These are phyloP conservation scores for Fagopyrum homotropicum DNA, from an alignment of 148 eudicot genomes.

Conservation along the genomic window DNA sequence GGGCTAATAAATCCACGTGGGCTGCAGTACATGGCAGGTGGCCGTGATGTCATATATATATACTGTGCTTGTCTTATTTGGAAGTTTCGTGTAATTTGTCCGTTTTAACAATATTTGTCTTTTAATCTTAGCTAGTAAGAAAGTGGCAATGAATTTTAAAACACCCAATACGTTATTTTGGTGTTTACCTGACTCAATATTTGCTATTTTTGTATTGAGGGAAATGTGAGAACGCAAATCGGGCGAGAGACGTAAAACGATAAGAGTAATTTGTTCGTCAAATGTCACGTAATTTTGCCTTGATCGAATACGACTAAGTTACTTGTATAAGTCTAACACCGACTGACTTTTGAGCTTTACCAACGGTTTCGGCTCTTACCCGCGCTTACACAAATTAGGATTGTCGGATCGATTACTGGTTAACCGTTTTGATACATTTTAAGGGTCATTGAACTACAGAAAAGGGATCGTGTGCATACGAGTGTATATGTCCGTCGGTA, in stretches of 20 bases:
- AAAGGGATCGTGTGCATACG: no score
- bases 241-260: background rate
- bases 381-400: no score
- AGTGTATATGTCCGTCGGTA: no score
- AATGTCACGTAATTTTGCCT: background rate
- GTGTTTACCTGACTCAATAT: background rate
- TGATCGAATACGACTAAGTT: background rate
- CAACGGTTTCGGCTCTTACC: no score
- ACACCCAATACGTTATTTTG: background rate
- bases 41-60: background rate
- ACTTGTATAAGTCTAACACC: no score
- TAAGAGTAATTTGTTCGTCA: background rate
- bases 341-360: no score
- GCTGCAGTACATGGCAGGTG: no score
- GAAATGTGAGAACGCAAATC: background rate
- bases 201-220: background rate
- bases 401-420: no score
- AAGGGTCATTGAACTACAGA: no score
- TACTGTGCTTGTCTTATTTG: background rate
- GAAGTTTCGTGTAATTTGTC: slow-evolving; percentile 1
- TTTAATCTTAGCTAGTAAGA: background rate
- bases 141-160: background rate
- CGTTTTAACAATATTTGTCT: background rate
- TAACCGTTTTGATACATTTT: no score
- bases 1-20: background rate